Evolutionary conservation across 169 alveolate genomes (phyloP), one percentile per base, ranked within the genome.

Genomic region (Cryptosporidium sp.): DNA sequence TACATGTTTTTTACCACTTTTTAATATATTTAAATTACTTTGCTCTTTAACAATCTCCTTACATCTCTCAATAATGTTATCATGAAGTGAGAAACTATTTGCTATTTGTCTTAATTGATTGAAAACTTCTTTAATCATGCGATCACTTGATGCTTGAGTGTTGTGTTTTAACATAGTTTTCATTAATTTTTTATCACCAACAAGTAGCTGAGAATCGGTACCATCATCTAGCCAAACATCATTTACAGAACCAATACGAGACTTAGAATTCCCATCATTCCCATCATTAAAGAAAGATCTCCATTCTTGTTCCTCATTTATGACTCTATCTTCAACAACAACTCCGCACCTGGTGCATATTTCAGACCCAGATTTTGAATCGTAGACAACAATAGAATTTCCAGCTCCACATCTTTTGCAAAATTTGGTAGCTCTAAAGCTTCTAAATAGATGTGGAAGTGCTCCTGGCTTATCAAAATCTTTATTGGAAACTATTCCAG

Each of bases 241-340:
- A 70, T 94, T 94, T 21, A 87, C 91, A 35, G 95, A 97, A 2
- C 98, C 98, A 9, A 96, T 97, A 44, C 98, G 93, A 70, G 94
- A 95, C 35, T 95, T 85, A 42, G 95, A 97, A 60, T 85, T 93
- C 0, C 95, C 94, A 23, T 92, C 93, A 3, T 94, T 93, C 18
- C 96, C 97, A 53, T 69, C 94, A 73, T 61, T 73, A 29, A 92
- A 93, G 75, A 96, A 96, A 48, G 91, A 93, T n/a, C 98, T 91
- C 98, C 98, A 96, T 69, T 96, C 98, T 69, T 96, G 97, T 69
- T 96, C 97, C 18, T 95, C 98, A 16, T 95, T 94, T 16, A 96
- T 85, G 16, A 95, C 93, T 51, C 91, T 91, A 68, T 84, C 92
- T 70, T 96, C 98, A 39, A 96, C 91, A 21, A 96, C 96, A 9